Evolutionary conservation across 805 yeast species (phyloP).

Genomic region (Kockiozyma suomiensis): DNA sequence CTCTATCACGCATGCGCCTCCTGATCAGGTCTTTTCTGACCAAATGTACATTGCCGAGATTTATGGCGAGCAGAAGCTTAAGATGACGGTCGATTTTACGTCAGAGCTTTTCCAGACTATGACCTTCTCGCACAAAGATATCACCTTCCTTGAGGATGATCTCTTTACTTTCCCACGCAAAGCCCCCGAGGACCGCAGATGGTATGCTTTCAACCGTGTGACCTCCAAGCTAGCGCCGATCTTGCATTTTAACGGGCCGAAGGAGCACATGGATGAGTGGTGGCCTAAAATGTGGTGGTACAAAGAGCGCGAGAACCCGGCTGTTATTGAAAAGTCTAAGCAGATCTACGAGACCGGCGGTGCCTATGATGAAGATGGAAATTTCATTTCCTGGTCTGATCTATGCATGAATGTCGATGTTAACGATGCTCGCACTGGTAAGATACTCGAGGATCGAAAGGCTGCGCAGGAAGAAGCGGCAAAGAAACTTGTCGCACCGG

Average conservation of each 20-base stretch:
- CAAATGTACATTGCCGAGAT: slow-evolving; percentile 35
- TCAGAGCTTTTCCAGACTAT: slow-evolving; percentile 34
- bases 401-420: slow-evolving; percentile 28
- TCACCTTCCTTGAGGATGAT: slow-evolving; percentile 28
- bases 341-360: slow-evolving; percentile 32
- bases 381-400: slow-evolving; percentile 27
- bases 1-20: slow-evolving; percentile 29
- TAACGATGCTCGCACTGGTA: slow-evolving; percentile 13
- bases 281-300: slow-evolving; percentile 37
- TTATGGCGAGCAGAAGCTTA: slow-evolving; percentile 29
- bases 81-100: slow-evolving; percentile 28
- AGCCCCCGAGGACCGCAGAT: slow-evolving; percentile 19
- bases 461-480: not conserved
- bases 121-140: slow-evolving; percentile 33
- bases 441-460: slow-evolving; percentile 3
- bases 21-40: slow-evolving; percentile 27
- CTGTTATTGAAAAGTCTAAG: slow-evolving; percentile 17
- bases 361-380: slow-evolving; percentile 28
- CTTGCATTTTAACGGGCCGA: slow-evolving; percentile 34
- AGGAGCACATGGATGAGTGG: slow-evolving; percentile 34
- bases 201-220: slow-evolving; percentile 27
- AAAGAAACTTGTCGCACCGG: not conserved
- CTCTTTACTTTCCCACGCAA: slow-evolving; percentile 23
- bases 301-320: slow-evolving; percentile 19
- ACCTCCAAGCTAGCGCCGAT: slow-evolving; percentile 25